Percentiles rank a stretch among this genome's conserved stretches.
Evolutionary conservation across 202 grass and related monocot genomes (phyloP).

Genomic region (Schoenoplectus tabernaemontani): DNA sequence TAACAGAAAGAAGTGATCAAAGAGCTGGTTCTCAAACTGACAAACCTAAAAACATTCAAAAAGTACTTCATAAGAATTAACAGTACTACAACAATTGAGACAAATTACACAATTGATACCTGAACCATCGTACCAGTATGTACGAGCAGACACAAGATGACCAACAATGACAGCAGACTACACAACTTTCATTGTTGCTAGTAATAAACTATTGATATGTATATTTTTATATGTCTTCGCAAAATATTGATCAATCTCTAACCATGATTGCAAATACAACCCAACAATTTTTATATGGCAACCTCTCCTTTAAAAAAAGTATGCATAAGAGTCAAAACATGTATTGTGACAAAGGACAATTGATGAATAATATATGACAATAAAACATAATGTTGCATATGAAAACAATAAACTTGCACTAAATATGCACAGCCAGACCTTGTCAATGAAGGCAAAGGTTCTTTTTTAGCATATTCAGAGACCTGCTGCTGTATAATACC

Average conservation of each 20-base stretch:
- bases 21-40: conserved; percentile 97
- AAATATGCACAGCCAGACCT: conserved; percentile 95
- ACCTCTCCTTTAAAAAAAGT: background rate
- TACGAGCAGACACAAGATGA: background rate
- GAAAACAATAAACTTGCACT: conserved; percentile 55
- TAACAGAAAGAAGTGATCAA: conserved; percentile 90
- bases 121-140: background rate
- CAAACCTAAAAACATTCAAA: conserved; percentile 67
- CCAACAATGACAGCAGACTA: background rate
- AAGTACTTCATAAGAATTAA: conserved; percentile 11
- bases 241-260: background rate
- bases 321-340: background rate
- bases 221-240: background rate
- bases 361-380: background rate
- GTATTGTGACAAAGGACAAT: background rate
- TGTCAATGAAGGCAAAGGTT: conserved; percentile 84
- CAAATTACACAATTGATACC: background rate
- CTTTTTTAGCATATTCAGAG: conserved; percentile 75
- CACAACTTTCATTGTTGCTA: background rate
- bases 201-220: background rate
- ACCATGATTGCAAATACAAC: background rate
- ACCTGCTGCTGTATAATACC: conserved; percentile 90
- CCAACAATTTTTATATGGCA: background rate
- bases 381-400: conserved; percentile 16
- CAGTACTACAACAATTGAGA: background rate